These are phyloP conservation scores for Cyberlindnera japonica DNA, from an alignment of 805 yeast genomes.

Conservation along the genomic window DNA sequence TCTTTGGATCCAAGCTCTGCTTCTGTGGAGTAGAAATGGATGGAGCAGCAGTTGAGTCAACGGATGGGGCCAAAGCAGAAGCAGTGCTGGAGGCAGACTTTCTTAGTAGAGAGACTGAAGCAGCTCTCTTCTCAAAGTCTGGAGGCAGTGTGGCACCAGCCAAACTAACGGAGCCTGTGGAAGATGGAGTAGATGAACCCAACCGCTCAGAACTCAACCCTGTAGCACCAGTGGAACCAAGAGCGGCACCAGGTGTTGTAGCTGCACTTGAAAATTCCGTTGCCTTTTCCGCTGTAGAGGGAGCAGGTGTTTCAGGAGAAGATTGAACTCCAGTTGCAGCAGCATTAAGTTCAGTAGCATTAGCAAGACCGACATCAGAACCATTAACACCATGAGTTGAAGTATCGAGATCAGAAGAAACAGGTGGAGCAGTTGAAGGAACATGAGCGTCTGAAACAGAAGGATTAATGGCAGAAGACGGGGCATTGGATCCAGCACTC, in stretches of 20 bases:
- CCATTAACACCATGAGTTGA: constrained; percentile 1
- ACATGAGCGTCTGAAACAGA: background rate
- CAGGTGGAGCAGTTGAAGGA: constrained; percentile 9
- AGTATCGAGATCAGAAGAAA: constrained; percentile 1
- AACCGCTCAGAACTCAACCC: too few relatives aligned
- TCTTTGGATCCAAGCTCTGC: constrained; percentile 12
- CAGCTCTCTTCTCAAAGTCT: constrained; percentile 21
- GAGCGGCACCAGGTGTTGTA: constrained; percentile 2
- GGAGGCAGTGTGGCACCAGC: constrained; percentile 28
- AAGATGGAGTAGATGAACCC: constrained; percentile 14
- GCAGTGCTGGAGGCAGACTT: background rate
- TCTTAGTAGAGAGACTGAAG: background rate
- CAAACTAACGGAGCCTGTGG: constrained; percentile 10
- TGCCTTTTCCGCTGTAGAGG: background rate
- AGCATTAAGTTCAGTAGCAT: constrained; percentile 1
- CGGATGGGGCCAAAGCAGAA: constrained; percentile 1
- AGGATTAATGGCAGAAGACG: background rate
- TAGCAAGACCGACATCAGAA: constrained; percentile 6
- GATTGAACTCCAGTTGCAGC: constrained; percentile 6
- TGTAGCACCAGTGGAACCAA: background rate
- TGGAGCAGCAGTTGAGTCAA: constrained; percentile 10
- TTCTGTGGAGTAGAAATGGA: constrained; percentile 2
- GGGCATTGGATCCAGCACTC: background rate
- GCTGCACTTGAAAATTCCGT: background rate
- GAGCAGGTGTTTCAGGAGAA: constrained; percentile 1